A percentile compares a stretch with the other conserved stretches of the same genome.
phyloP scores from a whole-genome alignment of 1,284 basidiomycete species.

The Irpex sp. region DNA sequence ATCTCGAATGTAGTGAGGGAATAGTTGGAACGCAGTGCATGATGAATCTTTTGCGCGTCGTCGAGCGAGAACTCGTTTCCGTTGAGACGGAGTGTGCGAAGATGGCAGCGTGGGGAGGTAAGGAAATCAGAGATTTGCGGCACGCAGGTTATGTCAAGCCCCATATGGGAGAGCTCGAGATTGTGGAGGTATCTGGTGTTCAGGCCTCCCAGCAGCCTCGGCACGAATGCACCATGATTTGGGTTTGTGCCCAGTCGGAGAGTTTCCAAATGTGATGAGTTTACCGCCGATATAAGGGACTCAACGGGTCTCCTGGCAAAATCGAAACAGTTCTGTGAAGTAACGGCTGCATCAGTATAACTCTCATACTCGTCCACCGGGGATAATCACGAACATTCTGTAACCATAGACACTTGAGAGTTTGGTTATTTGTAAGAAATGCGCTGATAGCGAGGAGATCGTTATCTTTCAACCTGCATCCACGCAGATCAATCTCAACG shows the following conservation, averaged over 20 bases:
- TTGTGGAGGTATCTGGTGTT: conserved; percentile 45
- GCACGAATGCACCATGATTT: conserved; percentile 47
- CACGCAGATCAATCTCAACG: conserved; percentile 53
- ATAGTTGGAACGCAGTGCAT: conserved; percentile 48
- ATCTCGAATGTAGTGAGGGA: conserved; percentile 47
- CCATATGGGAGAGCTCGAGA: conserved; percentile 51
- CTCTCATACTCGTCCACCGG: neutral
- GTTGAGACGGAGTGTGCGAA: conserved; percentile 51
- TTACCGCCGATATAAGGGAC: conserved; percentile 43
- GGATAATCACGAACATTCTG: conserved; percentile 22
- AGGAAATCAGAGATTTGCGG: conserved; percentile 47
- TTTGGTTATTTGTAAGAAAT: conserved; percentile 47
- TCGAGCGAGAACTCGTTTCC: conserved; percentile 50
- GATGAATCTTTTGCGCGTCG: conserved; percentile 42
- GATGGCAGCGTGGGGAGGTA: conserved; percentile 46
- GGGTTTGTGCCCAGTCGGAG: conserved; percentile 44
- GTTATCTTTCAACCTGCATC: conserved; percentile 49
- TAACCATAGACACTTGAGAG: conserved; percentile 46
- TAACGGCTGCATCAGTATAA: neutral
- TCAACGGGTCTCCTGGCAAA: neutral
- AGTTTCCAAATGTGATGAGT: conserved; percentile 41
- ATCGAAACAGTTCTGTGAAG: neutral
- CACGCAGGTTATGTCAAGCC: conserved; percentile 43
- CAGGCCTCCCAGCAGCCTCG: conserved; percentile 47
- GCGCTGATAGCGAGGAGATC: conserved; percentile 50